Evolutionary conservation across 2,329 filamentous ascomycete species (phyloP).

Genomic region (Fusarium floridanum): DNA sequence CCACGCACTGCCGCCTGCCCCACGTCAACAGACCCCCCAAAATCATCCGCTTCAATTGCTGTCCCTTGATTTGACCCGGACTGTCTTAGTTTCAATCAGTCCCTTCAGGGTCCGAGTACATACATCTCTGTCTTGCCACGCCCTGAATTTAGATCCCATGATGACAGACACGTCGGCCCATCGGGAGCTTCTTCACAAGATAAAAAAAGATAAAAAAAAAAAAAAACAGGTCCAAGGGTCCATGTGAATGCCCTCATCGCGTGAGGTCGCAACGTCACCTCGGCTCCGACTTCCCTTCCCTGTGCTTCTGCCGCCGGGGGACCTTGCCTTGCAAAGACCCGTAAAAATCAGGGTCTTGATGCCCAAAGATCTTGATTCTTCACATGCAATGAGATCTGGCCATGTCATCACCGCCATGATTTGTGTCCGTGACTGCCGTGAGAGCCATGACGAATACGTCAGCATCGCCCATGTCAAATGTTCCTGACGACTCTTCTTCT

Average conservation of each 20-base stretch:
- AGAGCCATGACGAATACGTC: neutral
- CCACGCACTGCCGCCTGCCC: conserved; percentile 3
- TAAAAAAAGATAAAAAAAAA: neutral
- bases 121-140: conserved; percentile 23
- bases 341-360: conserved; percentile 16
- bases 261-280: conserved; percentile 28
- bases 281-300: conserved; percentile 19
- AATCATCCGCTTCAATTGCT: conserved; percentile 46
- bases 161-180: conserved; percentile 14
- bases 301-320: conserved; percentile 4
- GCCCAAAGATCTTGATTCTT: conserved; percentile 6
- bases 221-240: neutral
- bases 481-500: no score
- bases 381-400: neutral
- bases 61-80: conserved; percentile 1
- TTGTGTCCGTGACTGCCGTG: neutral
- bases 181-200: conserved; percentile 19
- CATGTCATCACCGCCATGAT: neutral
- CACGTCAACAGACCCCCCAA: conserved; percentile 33
- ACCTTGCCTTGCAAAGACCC: neutral
- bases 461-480: neutral
- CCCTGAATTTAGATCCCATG: conserved; percentile 20
- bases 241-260: conserved; percentile 45
- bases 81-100: conserved; percentile 2
- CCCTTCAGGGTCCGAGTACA: conserved; percentile 37